These are phyloP conservation scores for Eucommia ulmoides DNA, from an alignment of 257 asterid genomes.

Conservation along the genomic window DNA sequence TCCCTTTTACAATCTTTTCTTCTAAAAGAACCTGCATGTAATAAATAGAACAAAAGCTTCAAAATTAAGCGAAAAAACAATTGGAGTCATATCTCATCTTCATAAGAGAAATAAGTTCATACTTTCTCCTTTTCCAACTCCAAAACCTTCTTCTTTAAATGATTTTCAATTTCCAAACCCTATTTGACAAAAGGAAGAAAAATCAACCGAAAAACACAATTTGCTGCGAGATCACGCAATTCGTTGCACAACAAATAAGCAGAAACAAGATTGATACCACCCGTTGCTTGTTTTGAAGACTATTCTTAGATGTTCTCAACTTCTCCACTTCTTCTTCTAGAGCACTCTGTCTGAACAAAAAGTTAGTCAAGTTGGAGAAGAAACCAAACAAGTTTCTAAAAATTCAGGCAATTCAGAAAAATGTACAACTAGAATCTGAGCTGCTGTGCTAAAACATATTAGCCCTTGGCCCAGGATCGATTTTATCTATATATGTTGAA, in stretches of 20 bases:
- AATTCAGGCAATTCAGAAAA: too few relatives aligned
- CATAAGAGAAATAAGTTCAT: constrained; percentile 14
- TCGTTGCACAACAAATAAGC: background rate
- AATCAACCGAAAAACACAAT: background rate
- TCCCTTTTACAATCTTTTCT: constrained; percentile 44
- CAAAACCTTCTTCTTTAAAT: constrained; percentile 60
- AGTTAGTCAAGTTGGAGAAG: constrained; percentile 47
- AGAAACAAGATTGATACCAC: constrained; percentile 35
- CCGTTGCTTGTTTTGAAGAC: constrained; percentile 58
- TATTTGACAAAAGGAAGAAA: constrained; percentile 19
- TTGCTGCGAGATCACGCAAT: background rate
- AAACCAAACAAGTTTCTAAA: too few relatives aligned
- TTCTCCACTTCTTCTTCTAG: constrained; percentile 71
- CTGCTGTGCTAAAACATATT: too few relatives aligned
- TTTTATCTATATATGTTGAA: background rate
- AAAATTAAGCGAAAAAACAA: constrained; percentile 12
- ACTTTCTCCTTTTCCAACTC: constrained; percentile 62
- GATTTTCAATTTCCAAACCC: constrained; percentile 91
- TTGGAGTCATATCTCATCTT: constrained; percentile 3
- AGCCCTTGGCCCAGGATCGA: too few relatives aligned
- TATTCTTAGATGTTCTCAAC: constrained; percentile 46
- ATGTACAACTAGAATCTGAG: too few relatives aligned
- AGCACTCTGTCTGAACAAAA: constrained; percentile 74
- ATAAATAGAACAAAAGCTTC: constrained; percentile 7
- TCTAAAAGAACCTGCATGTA: constrained; percentile 37